A percentile compares a stretch with the other conserved stretches of the same genome.
Conservation (phyloP, 2,329 filamentous ascomycete genomes). For the Epichloe glyceriae region DNA sequence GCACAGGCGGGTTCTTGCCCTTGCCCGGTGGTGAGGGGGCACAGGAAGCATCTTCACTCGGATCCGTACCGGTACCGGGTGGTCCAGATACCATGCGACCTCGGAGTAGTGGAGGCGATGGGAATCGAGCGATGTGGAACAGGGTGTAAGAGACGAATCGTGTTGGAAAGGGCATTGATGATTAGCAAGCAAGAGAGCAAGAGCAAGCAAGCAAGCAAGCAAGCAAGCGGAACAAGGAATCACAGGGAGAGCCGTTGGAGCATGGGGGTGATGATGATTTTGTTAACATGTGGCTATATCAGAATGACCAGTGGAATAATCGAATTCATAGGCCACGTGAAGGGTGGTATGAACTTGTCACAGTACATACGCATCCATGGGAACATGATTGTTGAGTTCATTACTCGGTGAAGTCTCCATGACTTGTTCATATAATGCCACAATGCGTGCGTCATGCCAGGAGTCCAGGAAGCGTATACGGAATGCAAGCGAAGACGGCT, state of each 20-base stretch:
- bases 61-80: neutral
- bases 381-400: neutral
- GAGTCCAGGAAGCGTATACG: too few relatives aligned
- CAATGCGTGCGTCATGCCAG: too few relatives aligned
- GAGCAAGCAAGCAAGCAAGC: too few relatives aligned
- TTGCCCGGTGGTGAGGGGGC: constrained; percentile 24
- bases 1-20: constrained; percentile 38
- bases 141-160: neutral
- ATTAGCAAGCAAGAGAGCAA: neutral
- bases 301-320: neutral
- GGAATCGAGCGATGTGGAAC: constrained; percentile 1
- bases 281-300: neutral
- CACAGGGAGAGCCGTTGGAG: neutral
- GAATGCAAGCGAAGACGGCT: too few relatives aligned
- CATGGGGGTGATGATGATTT: neutral
- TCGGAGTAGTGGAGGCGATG: constrained; percentile 3
- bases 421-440: too few relatives aligned
- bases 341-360: too few relatives aligned
- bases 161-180: neutral
- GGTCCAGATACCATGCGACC: neutral
- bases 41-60: neutral
- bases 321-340: neutral
- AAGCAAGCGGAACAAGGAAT: neutral
- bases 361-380: neutral
- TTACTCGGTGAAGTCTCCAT: too few relatives aligned